Evolutionary conservation across 805 yeast species (phyloP).

Genomic region (Metschnikowia peoriensis): DNA sequence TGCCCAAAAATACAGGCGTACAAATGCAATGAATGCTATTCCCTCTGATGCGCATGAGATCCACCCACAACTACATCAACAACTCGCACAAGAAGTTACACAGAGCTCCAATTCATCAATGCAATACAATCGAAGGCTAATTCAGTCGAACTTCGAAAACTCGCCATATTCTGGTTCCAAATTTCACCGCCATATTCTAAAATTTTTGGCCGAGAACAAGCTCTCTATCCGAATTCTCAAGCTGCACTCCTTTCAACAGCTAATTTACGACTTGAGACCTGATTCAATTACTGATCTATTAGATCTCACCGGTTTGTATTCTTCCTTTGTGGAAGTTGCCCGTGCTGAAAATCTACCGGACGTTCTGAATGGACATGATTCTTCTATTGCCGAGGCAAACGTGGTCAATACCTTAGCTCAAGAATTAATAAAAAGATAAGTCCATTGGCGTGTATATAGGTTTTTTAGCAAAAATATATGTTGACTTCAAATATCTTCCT

Average conservation of each 20-base stretch:
- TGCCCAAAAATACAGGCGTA: slow-evolving; percentile 4
- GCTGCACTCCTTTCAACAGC: slow-evolving; percentile 50
- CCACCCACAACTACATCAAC: slow-evolving; percentile 4
- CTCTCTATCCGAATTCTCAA: slow-evolving; percentile 47
- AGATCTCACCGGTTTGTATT: slow-evolving; percentile 45
- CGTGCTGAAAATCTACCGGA: slow-evolving; percentile 21
- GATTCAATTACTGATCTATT: slow-evolving; percentile 46
- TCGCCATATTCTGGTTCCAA: slow-evolving; percentile 44
- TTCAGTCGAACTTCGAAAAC: slow-evolving; percentile 28
- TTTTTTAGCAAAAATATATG: background rate
- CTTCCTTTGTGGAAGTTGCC: slow-evolving; percentile 45
- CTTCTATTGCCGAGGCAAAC: slow-evolving; percentile 24
- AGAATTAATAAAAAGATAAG: slow-evolving; percentile 15
- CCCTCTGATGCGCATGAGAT: slow-evolving; percentile 1
- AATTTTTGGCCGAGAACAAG: slow-evolving; percentile 52
- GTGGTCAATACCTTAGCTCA: slow-evolving; percentile 23
- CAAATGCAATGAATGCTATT: background rate
- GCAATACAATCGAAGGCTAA: slow-evolving; percentile 8
- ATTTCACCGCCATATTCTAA: slow-evolving; percentile 51
- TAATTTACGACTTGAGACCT: slow-evolving; percentile 49
- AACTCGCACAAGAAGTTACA: background rate
- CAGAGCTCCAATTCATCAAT: background rate
- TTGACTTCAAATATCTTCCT: background rate
- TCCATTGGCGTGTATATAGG: background rate
- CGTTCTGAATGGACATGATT: slow-evolving; percentile 2